Percentiles rank a stretch among this genome's conserved stretches.
These are phyloP conservation scores for Teratosphaeria zuluensis DNA, from an alignment of 2,329 filamentous ascomycete genomes.

Conservation along the genomic window DNA sequence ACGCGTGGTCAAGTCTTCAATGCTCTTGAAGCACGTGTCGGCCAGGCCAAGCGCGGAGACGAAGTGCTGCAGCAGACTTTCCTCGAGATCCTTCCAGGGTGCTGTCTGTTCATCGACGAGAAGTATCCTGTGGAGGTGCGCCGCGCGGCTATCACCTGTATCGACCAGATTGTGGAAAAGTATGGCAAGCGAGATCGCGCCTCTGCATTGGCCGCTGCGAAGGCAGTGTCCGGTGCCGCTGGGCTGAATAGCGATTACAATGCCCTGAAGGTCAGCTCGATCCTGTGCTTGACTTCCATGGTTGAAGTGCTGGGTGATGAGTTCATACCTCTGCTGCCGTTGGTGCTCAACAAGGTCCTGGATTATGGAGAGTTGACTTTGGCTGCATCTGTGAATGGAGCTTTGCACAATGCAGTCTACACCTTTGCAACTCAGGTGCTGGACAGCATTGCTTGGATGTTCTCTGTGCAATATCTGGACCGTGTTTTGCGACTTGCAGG, in stretches of 20 bases:
- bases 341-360: slow-evolving; percentile 62
- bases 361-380: slow-evolving; percentile 60
- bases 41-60: slow-evolving; percentile 61
- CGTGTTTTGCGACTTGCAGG: slow-evolving; percentile 15
- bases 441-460: slow-evolving; percentile 80
- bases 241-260: slow-evolving; percentile 67
- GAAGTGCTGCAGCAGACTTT: slow-evolving; percentile 63
- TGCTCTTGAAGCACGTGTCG: slow-evolving; percentile 71
- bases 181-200: slow-evolving; percentile 87
- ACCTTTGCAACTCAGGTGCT: slow-evolving; percentile 70
- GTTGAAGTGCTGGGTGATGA: slow-evolving; percentile 80
- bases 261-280: slow-evolving; percentile 68
- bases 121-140: slow-evolving; percentile 66
- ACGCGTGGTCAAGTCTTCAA: slow-evolving; percentile 67
- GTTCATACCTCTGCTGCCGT: slow-evolving; percentile 73
- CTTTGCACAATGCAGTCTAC: slow-evolving; percentile 71
- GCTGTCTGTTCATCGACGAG: slow-evolving; percentile 61
- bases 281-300: slow-evolving; percentile 80
- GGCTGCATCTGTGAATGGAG: slow-evolving; percentile 38
- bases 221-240: slow-evolving; percentile 63
- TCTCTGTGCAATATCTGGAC: slow-evolving; percentile 65
- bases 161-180: slow-evolving; percentile 87
- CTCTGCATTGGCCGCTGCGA: slow-evolving; percentile 63
- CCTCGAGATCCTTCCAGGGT: slow-evolving; percentile 24
- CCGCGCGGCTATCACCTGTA: slow-evolving; percentile 76